phyloP scores from a whole-genome alignment of 441 rosid genomes.

The Breynia disticha region DNA sequence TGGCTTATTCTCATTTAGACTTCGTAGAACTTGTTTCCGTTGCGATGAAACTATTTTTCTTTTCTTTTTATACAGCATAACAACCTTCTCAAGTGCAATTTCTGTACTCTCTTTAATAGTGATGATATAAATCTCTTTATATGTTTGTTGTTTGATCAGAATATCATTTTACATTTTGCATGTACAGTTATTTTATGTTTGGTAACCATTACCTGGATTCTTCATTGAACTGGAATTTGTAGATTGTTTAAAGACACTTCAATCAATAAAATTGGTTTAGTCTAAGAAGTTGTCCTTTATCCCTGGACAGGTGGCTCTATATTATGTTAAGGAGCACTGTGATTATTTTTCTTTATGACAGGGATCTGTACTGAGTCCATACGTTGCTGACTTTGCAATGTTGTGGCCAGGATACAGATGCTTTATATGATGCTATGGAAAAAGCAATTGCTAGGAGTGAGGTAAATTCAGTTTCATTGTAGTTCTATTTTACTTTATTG shows the following conservation, averaged over 20 bases:
- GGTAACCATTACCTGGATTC: too few relatives aligned
- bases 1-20: constrained; percentile 5
- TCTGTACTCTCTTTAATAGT: background rate
- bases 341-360: constrained; percentile 49
- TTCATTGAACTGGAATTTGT: too few relatives aligned
- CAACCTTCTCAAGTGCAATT: background rate
- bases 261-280: constrained; percentile 3
- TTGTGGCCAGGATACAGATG: constrained; percentile 75
- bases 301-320: constrained; percentile 26
- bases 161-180: background rate
- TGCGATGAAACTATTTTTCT: too few relatives aligned
- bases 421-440: constrained; percentile 52
- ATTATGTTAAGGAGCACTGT: constrained; percentile 43
- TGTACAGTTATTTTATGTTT: too few relatives aligned
- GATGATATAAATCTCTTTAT: background rate
- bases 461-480: constrained; percentile 29
- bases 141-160: background rate
- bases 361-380: constrained; percentile 55
- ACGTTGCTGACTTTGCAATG: constrained; percentile 77
- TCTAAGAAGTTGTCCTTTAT: constrained; percentile 15
- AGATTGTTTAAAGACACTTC: too few relatives aligned
- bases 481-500: constrained; percentile 4
- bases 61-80: too few relatives aligned
- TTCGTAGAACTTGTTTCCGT: background rate
- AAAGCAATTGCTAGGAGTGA: constrained; percentile 52